These are phyloP conservation scores for Puccinia horiana DNA, from an alignment of 1,284 basidiomycete species.

Conservation along the genomic window DNA sequence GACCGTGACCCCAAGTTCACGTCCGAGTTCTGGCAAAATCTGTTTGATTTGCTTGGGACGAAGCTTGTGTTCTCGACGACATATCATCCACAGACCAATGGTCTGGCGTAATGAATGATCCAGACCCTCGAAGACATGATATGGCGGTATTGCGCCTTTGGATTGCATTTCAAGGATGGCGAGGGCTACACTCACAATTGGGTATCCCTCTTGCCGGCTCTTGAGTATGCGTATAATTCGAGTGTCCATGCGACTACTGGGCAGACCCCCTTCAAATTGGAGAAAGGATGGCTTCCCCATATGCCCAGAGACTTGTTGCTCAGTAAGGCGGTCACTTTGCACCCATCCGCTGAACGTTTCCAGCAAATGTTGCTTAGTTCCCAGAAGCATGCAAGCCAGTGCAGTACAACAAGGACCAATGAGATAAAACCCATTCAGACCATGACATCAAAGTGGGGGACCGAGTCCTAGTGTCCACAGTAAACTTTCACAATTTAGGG, in stretches of 20 bases:
- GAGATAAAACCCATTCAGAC: neutral
- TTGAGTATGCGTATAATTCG: conserved; percentile 19
- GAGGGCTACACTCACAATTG: conserved; percentile 17
- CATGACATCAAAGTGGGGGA: conserved; percentile 5
- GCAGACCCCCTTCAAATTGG: conserved; percentile 5
- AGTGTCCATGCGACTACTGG: neutral
- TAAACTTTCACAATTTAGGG: neutral
- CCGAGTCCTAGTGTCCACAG: conserved; percentile 7
- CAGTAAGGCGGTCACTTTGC: neutral
- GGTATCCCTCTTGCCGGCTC: conserved; percentile 9
- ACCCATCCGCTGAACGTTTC: neutral
- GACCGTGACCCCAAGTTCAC: neutral
- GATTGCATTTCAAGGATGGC: neutral
- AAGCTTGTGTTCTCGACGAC: neutral
- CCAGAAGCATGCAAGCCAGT: neutral
- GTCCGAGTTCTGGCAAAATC: too few species aligned
- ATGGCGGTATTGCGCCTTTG: conserved; percentile 10
- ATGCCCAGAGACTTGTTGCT: neutral
- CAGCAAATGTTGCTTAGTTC: neutral
- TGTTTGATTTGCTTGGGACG: conserved; percentile 14
- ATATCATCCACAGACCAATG: conserved; percentile 24
- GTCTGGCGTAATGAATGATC: conserved; percentile 11
- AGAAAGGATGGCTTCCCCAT: neutral
- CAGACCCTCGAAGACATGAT: conserved; percentile 24
- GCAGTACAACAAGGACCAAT: neutral